These are phyloP conservation scores for Thalassiosira exigua DNA, from an alignment of 352 stramenopile genomes.

Conservation along the genomic window DNA sequence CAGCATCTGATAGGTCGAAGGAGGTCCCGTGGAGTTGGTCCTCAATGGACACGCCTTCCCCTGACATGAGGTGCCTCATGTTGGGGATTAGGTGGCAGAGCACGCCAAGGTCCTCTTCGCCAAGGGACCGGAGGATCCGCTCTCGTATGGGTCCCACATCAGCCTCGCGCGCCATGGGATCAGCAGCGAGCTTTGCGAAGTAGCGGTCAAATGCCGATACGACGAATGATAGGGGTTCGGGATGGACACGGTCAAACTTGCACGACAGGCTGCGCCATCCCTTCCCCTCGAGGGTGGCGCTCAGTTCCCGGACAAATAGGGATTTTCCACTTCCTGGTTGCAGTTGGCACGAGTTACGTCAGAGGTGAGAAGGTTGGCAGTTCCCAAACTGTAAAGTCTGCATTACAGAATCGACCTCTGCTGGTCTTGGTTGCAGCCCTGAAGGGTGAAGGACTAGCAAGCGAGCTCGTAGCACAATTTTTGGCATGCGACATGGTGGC, in stretches of 20 bases:
- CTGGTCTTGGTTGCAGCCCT: no score
- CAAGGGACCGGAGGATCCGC: slow-evolving; percentile 5
- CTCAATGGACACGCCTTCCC: neutral
- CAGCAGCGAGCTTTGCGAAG: slow-evolving; percentile 11
- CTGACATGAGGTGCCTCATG: slow-evolving; percentile 11
- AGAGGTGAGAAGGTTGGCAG: no score
- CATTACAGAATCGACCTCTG: no score
- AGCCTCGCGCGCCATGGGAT: neutral
- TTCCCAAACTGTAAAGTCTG: no score
- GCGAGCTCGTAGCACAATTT: no score
- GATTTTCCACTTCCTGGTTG: slow-evolving; percentile 26
- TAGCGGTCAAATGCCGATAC: slow-evolving; percentile 39
- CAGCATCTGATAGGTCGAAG: neutral
- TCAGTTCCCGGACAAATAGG: slow-evolving; percentile 21
- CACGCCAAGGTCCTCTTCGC: slow-evolving; percentile 15
- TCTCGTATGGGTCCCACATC: slow-evolving; percentile 8
- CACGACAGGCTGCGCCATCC: slow-evolving; percentile 29
- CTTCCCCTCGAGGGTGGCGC: slow-evolving; percentile 15
- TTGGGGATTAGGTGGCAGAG: slow-evolving; percentile 27
- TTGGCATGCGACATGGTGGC: no score
- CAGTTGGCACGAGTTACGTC: no score
- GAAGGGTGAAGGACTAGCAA: no score
- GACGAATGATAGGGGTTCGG: slow-evolving; percentile 9
- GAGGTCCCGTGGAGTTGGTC: neutral
- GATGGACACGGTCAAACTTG: slow-evolving; percentile 31